A percentile compares a stretch with the other conserved stretches of the same genome.
phyloP scores from a whole-genome alignment of 73 alveolate genomes.

The Paramecium sexaurelia region DNA sequence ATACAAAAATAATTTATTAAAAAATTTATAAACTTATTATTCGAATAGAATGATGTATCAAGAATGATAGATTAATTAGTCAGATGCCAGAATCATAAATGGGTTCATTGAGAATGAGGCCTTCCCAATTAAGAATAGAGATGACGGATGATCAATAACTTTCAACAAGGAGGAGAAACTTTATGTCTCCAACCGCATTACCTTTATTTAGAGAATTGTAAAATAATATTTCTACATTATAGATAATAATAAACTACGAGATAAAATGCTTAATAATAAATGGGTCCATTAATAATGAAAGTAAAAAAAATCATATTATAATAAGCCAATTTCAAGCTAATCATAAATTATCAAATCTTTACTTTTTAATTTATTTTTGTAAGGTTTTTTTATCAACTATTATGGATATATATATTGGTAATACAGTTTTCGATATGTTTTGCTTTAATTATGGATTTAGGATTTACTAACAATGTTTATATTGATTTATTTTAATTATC shows the following conservation, averaged over 20 bases:
- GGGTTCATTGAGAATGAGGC: constrained; percentile 55
- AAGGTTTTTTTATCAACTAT: constrained; percentile 9
- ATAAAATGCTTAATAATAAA: background rate
- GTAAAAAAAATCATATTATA: background rate
- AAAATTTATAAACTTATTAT: background rate
- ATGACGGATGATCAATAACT: constrained; percentile 21
- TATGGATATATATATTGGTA: constrained; percentile 42
- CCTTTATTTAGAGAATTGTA: constrained; percentile 57
- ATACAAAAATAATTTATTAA: background rate
- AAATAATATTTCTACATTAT: too few species aligned
- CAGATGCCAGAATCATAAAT: constrained; percentile 42
- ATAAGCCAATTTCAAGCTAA: background rate
- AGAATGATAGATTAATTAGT: background rate
- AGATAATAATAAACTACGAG: background rate
- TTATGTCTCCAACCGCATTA: constrained; percentile 19
- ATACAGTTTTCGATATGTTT: constrained; percentile 48
- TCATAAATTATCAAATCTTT: constrained; percentile 15
- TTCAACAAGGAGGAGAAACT: constrained; percentile 19
- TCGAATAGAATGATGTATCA: background rate
- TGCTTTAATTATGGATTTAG: constrained; percentile 45
- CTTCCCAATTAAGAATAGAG: constrained; percentile 36
- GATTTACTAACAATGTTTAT: constrained; percentile 46
- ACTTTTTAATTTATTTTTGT: constrained; percentile 16
- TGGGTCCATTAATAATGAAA: background rate
- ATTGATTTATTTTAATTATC: constrained; percentile 39